Evolutionary conservation across 2,329 filamentous ascomycete genomes (phyloP), one percentile per base, ranked within the genome.

Genomic region (Lithohypha guttulata): DNA sequence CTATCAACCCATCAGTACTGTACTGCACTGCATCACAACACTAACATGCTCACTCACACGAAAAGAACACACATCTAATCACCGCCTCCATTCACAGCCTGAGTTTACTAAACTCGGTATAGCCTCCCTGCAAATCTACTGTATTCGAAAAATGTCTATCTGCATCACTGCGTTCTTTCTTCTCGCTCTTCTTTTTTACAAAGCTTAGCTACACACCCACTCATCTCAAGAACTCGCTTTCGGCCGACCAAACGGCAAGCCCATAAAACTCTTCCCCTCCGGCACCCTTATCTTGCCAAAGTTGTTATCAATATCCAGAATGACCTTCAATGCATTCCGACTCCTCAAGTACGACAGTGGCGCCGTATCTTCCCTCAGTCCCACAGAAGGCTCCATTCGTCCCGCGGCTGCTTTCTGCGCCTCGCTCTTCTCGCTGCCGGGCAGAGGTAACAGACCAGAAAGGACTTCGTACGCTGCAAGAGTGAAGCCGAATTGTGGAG

Each of bases 401-500:
- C 79, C 79, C 13, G 66, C 68, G 9, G 42, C 35, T 1, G 38
- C 20, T 47, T 67, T 65, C 10, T 66, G 62, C 41, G 71, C 62
- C 29, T 75, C 70, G 19, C 63, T 59, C 45, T 69, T 63, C 28
- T 65, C 66, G 38, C 57, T 49, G 19, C 84, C 84, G 2, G 86
- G 85, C 68, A 83, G 77, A 4, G 91, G 91, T 30, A 96, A 64
- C 29, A 78, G 39, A 45, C 70, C 82, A 65, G 95, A 86, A 35
- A 98, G 69, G 25, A 98, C 72, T 63, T 98, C 91, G 62, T 96
- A 98, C 29, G 84, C 83, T 3, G 91, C 91, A 17, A 98, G 77
- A 0, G 91, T 98, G 69, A 96, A 96, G 49, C 91, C 91, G 60
- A 98, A 98, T 59, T 98, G 91, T 11, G 91, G 91, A 9, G 86